phyloP scores from a whole-genome alignment of 768 basidiomycete genomes.

The Boletus rufocinnamomeus region DNA sequence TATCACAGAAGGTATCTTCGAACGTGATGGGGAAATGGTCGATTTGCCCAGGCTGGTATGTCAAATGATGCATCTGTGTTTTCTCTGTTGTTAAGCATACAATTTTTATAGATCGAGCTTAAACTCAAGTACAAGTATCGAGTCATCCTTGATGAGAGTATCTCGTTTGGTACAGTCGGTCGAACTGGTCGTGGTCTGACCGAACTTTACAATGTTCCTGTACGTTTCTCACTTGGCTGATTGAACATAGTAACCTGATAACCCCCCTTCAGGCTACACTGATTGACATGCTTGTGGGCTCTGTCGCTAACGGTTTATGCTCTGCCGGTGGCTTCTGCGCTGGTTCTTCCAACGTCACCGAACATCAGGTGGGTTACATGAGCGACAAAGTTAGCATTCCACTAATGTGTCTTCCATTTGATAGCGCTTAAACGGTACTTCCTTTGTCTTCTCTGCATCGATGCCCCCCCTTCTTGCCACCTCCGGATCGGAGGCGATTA shows the following conservation, averaged over 20 bases:
- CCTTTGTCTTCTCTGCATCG: slow-evolving; percentile 95
- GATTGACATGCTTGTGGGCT: slow-evolving; percentile 95
- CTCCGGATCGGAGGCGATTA: slow-evolving; percentile 83
- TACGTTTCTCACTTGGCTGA: slow-evolving; percentile 40
- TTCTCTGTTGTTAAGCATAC: not conserved
- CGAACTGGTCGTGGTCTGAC: slow-evolving; percentile 93
- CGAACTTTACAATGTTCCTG: slow-evolving; percentile 91
- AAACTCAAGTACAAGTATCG: slow-evolving; percentile 97
- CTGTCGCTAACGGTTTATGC: slow-evolving; percentile 79
- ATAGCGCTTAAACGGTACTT: slow-evolving; percentile 92
- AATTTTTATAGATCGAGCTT: slow-evolving; percentile 73
- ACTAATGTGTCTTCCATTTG: not conserved
- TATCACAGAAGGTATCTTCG: slow-evolving; percentile 95
- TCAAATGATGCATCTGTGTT: not conserved
- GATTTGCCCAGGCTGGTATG: slow-evolving; percentile 90
- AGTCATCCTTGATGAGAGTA: slow-evolving; percentile 89
- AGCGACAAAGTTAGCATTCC: not conserved
- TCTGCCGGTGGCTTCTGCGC: slow-evolving; percentile 95
- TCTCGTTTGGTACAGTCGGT: slow-evolving; percentile 92
- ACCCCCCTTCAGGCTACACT: slow-evolving; percentile 63
- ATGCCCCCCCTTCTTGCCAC: slow-evolving; percentile 90
- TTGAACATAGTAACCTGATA: not conserved
- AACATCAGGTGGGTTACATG: slow-evolving; percentile 69
- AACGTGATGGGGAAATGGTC: slow-evolving; percentile 89
- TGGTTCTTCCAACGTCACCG: slow-evolving; percentile 76